phyloP scores from a whole-genome alignment of 495 filamentous ascomycete genomes.

The Penicillium cataractarum region DNA sequence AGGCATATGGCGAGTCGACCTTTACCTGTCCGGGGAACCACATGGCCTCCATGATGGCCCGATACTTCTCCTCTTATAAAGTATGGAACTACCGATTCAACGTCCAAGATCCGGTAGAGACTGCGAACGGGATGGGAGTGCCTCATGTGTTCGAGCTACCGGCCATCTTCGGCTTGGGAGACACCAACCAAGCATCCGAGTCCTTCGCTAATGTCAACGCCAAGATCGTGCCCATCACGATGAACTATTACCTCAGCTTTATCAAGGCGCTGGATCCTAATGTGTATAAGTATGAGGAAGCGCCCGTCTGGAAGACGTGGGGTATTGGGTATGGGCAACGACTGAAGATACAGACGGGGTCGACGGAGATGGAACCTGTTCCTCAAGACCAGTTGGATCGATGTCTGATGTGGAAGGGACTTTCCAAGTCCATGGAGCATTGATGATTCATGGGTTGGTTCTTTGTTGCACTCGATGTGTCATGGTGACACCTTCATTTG shows the following conservation, averaged over 20 bases:
- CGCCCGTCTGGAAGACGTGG: slow-evolving; percentile 51
- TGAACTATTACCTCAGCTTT: slow-evolving; percentile 68
- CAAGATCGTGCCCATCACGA: slow-evolving; percentile 55
- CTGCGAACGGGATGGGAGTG: slow-evolving; percentile 59
- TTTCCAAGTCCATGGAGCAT: slow-evolving; percentile 24
- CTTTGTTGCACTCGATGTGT: background rate
- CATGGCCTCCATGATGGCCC: slow-evolving; percentile 47
- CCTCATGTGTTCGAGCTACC: slow-evolving; percentile 63
- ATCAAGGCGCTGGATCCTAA: slow-evolving; percentile 65
- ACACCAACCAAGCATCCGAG: slow-evolving; percentile 28
- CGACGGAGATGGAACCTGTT: slow-evolving; percentile 57
- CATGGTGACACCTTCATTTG: background rate
- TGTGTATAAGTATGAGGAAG: slow-evolving; percentile 31
- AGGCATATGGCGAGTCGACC: slow-evolving; percentile 67
- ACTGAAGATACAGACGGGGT: slow-evolving; percentile 54
- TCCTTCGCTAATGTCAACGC: slow-evolving; percentile 42
- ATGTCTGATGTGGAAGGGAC: slow-evolving; percentile 48
- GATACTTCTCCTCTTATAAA: slow-evolving; percentile 31
- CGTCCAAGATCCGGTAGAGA: slow-evolving; percentile 53
- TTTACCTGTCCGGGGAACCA: slow-evolving; percentile 63
- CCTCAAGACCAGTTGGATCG: slow-evolving; percentile 40
- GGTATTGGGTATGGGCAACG: slow-evolving; percentile 28
- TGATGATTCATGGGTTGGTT: slow-evolving; percentile 4
- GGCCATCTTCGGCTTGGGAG: slow-evolving; percentile 56
- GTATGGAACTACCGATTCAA: slow-evolving; percentile 68